phyloP scores from a whole-genome alignment of 345 rosid genomes.

The Salix koriyanagi region DNA sequence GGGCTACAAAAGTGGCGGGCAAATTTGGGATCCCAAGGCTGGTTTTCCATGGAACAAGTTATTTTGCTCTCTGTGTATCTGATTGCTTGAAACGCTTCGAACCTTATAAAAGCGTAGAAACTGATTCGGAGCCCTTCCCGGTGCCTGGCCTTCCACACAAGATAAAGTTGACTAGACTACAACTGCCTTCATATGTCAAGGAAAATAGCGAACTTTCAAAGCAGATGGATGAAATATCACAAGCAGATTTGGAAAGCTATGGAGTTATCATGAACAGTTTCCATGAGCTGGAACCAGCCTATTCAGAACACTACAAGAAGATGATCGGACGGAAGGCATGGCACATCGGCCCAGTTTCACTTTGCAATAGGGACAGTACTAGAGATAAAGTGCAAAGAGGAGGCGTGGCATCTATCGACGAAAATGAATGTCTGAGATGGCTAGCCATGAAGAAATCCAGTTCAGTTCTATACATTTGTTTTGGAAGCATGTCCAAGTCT shows the following conservation, averaged over 20 bases:
- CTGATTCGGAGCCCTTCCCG: conserved; percentile 43
- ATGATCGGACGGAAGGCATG: conserved; percentile 18
- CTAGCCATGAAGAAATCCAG: conserved; percentile 27
- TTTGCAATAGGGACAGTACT: conserved; percentile 15
- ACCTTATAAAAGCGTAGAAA: conserved; percentile 33
- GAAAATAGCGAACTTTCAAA: conserved; percentile 5
- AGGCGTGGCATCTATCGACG: conserved; percentile 27
- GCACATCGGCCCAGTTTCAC: conserved; percentile 41
- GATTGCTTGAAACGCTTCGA: conserved; percentile 30
- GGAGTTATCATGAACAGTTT: conserved; percentile 20
- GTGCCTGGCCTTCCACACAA: conserved; percentile 51
- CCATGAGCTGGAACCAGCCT: conserved; percentile 21
- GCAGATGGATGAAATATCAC: neutral
- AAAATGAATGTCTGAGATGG: conserved; percentile 40
- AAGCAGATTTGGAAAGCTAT: conserved; percentile 8
- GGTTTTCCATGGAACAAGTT: conserved; percentile 48
- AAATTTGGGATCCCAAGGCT: conserved; percentile 50
- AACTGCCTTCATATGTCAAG: conserved; percentile 16
- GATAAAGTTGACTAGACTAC: conserved; percentile 34
- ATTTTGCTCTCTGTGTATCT: conserved; percentile 33
- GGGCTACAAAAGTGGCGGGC: conserved; percentile 48
- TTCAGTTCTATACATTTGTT: conserved; percentile 40
- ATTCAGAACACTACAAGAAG: conserved; percentile 19
- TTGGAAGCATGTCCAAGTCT: conserved; percentile 29
- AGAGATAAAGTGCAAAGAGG: conserved; percentile 34